These are phyloP conservation scores for Danielia oregonensis DNA, from an alignment of 805 yeast species.

Conservation along the genomic window DNA sequence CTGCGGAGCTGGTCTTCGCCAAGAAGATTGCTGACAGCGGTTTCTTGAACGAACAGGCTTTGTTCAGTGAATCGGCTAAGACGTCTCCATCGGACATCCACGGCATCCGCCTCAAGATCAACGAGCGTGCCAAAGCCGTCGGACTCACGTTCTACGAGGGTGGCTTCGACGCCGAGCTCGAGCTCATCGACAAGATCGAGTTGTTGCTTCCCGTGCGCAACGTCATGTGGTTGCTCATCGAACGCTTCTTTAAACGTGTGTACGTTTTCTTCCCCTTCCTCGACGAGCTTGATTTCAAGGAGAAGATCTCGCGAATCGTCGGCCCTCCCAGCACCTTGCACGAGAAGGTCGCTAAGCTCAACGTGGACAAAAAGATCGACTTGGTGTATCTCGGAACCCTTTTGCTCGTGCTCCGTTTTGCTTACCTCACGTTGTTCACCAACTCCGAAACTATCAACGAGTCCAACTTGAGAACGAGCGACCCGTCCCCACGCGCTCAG, in stretches of 20 bases:
- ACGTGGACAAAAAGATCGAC: conserved; percentile 29
- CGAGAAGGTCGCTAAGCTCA: conserved; percentile 17
- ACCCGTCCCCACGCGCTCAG: conserved; percentile 10
- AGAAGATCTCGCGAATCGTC: conserved; percentile 15
- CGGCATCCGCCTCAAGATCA: conserved; percentile 3
- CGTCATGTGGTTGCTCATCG: conserved; percentile 24
- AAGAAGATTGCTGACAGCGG: conserved; percentile 5
- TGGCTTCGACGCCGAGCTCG: conserved; percentile 16
- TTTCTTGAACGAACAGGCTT: conserved; percentile 5
- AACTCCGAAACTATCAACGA: conserved; percentile 30
- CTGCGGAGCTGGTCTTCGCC: not conserved
- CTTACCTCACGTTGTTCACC: conserved; percentile 36
- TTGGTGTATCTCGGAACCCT: conserved; percentile 32
- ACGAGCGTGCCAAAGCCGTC: conserved; percentile 15
- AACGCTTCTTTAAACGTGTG: conserved; percentile 37
- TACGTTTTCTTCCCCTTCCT: conserved; percentile 64
- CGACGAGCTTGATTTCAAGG: conserved; percentile 24
- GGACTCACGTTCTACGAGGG: conserved; percentile 19
- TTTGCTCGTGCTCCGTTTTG: conserved; percentile 29
- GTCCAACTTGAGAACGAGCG: conserved; percentile 8
- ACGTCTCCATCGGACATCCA: too few relatives aligned
- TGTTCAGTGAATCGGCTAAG: not conserved
- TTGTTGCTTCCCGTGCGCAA: conserved; percentile 21
- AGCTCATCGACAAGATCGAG: conserved; percentile 17
- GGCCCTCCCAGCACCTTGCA: conserved; percentile 14